Base-by-base conservation (phyloP, 2,329 filamentous ascomycete species). In the Ophiostoma himal-ulmi region DNA sequence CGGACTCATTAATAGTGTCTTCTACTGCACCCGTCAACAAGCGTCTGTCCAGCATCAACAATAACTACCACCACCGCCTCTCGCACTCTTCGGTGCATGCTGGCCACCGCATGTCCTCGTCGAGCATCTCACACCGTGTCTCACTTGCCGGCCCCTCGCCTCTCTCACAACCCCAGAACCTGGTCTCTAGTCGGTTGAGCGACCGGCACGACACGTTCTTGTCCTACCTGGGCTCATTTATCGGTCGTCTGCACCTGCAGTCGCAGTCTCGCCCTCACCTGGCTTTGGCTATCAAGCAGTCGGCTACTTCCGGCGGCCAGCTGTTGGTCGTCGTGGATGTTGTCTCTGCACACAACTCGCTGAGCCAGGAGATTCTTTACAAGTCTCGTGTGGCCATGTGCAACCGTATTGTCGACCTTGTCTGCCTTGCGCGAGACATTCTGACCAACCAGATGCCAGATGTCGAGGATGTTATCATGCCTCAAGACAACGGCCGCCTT, bases 211-310 rank as follows among this genome's bases (percentile, higher is more conserved):
- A 98, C 80, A 88, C 87, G 8, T 97, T 98, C 76, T 82, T 99
- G 69, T 95, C 94, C 7, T 91, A 94, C 77, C 87, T 99, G 68
- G 94, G 92, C 68, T 96, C 93, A 5, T 97, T 98, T 78, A 94
- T 98, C 77, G 95, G 95, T 20, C 85, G 88, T 52, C 85, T 97
- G 70, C 93, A 97, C 79, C 84, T 97, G 72, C 93, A 97, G 78
- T 95, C 94, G n/a, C 90, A 95, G 73, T 95, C 93, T 8, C 90
- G 93, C 10, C 88, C 91, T 0, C 93, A 97, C 78, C 84, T 98
- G 67, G 88, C 93, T 41, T 81, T 89, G 13, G 93, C 92, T 20
- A 94, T 96, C 67, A 90, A 92, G 77, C 90, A 94, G 77, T 92
- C 94, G 10, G 91, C 94, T 11, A 85, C 88, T 8, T 93, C 94